Percentiles rank a stretch among this genome's conserved stretches.
Conservation (phyloP, 2,329 filamentous ascomycete species). For the Penicillium sp. region DNA sequence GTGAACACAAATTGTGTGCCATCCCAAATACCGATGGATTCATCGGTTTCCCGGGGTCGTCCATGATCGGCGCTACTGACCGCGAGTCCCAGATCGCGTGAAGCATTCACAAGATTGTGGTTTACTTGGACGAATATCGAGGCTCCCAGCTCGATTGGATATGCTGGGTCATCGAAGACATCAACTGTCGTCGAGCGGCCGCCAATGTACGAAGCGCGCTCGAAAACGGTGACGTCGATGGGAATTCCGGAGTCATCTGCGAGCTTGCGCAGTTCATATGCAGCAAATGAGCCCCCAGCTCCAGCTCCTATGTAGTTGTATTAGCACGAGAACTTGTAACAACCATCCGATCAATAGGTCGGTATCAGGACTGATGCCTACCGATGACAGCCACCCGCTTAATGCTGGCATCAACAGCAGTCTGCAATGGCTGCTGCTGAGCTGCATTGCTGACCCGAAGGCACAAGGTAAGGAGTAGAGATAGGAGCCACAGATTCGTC, state of each 20-base stretch:
- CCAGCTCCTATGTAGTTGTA: conserved; percentile 66
- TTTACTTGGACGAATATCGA: conserved; percentile 90
- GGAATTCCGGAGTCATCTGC: conserved; percentile 58
- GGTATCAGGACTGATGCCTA: conserved; percentile 14
- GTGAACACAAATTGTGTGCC: conserved; percentile 70
- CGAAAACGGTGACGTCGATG: conserved; percentile 83
- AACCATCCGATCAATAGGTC: no score
- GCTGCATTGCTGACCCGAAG: conserved; percentile 21
- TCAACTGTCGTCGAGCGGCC: conserved; percentile 84
- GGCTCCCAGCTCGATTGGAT: conserved; percentile 80
- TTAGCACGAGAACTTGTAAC: conserved; percentile 2
- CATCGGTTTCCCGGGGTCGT: conserved; percentile 45
- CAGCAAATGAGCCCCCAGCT: conserved; percentile 79
- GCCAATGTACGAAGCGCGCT: conserved; percentile 72
- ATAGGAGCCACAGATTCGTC: conserved; percentile 12
- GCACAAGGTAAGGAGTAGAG: conserved; percentile 10
- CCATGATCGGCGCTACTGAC: conserved; percentile 50
- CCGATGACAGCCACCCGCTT: conserved; percentile 39
- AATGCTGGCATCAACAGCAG: conserved; percentile 14
- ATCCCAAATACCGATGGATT: conserved; percentile 77
- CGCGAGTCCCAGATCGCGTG: conserved; percentile 66
- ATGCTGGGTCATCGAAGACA: conserved; percentile 63
- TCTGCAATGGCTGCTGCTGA: conserved; percentile 26
- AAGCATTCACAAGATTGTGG: conserved; percentile 73
- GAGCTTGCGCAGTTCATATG: conserved; percentile 75